phyloP scores from a whole-genome alignment of 352 stramenopile genomes.

The Globisporangium lucens region DNA sequence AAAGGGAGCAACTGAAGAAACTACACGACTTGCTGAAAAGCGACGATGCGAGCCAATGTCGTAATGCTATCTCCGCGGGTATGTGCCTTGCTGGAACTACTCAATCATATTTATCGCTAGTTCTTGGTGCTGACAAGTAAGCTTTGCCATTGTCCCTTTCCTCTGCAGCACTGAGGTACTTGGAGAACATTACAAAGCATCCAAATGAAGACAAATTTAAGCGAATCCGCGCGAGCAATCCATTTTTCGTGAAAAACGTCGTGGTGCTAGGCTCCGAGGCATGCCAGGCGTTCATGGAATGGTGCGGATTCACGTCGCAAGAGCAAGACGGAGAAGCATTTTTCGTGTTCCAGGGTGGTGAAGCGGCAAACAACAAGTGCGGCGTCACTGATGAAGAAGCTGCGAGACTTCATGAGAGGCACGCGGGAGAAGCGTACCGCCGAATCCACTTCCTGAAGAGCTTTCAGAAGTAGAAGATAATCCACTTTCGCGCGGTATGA shows the following conservation, averaged over 20 bases:
- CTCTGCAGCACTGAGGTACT: constrained; percentile 44
- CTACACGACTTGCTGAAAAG: constrained; percentile 22
- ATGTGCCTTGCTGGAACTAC: background rate
- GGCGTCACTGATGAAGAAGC: constrained; percentile 2
- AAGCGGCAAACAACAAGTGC: constrained; percentile 1
- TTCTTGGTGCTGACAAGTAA: background rate
- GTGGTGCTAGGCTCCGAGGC: constrained; percentile 15
- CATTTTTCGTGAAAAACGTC: constrained; percentile 61
- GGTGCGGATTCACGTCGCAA: constrained; percentile 49
- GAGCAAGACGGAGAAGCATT: constrained; percentile 32
- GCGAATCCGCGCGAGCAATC: constrained; percentile 69
- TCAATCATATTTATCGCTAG: background rate
- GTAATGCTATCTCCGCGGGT: constrained; percentile 38
- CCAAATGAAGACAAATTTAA: constrained; percentile 64
- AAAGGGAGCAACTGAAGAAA: constrained; percentile 23
- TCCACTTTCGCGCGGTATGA: background rate
- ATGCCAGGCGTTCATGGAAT: constrained; percentile 29
- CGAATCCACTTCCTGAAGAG: constrained; percentile 12
- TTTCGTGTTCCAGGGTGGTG: constrained; percentile 30
- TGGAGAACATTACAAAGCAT: constrained; percentile 59
- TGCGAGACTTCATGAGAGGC: background rate
- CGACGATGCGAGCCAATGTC: constrained; percentile 14
- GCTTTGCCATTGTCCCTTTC: background rate
- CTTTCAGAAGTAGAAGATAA: constrained; percentile 2
- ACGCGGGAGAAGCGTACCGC: constrained; percentile 3